Percentiles rank a stretch among this genome's conserved stretches.
These are phyloP conservation scores for Quercus wislizeni DNA, from an alignment of 306 rosid species.

Conservation along the genomic window DNA sequence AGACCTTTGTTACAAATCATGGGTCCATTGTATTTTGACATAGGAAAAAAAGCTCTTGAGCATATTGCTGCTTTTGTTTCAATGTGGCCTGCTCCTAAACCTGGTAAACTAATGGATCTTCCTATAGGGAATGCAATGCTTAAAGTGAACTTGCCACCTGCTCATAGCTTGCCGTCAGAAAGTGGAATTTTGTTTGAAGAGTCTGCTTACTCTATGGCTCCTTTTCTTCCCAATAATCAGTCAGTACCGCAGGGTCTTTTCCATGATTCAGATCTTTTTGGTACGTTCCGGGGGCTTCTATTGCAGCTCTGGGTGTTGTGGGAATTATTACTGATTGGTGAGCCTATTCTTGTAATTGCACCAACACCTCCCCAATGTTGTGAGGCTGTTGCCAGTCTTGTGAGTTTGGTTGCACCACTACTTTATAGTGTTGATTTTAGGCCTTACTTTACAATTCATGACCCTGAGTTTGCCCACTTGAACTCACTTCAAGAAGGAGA, in stretches of 20 bases:
- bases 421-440: conserved; percentile 86
- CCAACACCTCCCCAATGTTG: conserved; percentile 96
- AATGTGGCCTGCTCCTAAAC: conserved; percentile 78
- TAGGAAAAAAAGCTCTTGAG: conserved; percentile 88
- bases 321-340: conserved; percentile 91
- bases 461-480: conserved; percentile 67
- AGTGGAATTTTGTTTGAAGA: conserved; percentile 53
- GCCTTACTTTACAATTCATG: conserved; percentile 95
- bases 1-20: conserved; percentile 88
- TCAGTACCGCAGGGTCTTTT: conserved; percentile 81
- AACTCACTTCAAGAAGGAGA: conserved; percentile 74
- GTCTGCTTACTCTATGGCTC: conserved; percentile 69
- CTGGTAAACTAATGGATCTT: conserved; percentile 86
- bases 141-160: conserved; percentile 87
- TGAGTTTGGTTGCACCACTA: conserved; percentile 90
- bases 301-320: conserved; percentile 95
- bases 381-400: conserved; percentile 94
- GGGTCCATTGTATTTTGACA: conserved; percentile 88
- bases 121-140: conserved; percentile 87
- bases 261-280: conserved; percentile 88
- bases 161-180: conserved; percentile 66
- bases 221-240: conserved; percentile 71
- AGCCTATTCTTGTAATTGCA: conserved; percentile 83
- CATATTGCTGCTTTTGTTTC: conserved; percentile 90
- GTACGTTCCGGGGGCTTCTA: conserved; percentile 68